Evolutionary conservation across 1,284 basidiomycete species (phyloP).

Genomic region (Acaromyces ingoldii): DNA sequence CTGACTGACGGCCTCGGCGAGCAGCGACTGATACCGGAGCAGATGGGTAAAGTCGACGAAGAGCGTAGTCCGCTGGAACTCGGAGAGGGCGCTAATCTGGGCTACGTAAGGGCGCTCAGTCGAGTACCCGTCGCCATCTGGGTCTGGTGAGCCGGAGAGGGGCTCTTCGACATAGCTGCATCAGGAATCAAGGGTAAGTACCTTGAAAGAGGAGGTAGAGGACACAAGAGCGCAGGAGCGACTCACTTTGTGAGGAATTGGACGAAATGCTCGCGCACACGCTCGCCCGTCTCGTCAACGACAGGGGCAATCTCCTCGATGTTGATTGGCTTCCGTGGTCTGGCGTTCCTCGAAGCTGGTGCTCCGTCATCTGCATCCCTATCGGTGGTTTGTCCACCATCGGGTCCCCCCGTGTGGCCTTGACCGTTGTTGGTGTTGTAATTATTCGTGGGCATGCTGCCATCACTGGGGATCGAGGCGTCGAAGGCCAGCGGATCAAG

Average conservation of each 20-base stretch:
- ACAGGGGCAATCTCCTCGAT: neutral
- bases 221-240: neutral
- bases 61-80: conserved; percentile 86
- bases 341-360: neutral
- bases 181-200: conserved; percentile 1
- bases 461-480: conserved; percentile 7
- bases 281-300: conserved; percentile 83
- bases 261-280: conserved; percentile 82
- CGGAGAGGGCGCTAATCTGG: conserved; percentile 86
- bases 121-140: conserved; percentile 51
- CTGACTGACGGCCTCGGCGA: conserved; percentile 83
- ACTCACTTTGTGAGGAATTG: conserved; percentile 81
- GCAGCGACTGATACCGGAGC: conserved; percentile 79
- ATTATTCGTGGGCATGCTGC: conserved; percentile 16
- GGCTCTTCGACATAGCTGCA: conserved; percentile 72
- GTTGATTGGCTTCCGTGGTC: neutral
- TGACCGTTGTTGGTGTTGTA: too few relatives aligned
- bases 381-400: neutral
- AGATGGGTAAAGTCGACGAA: conserved; percentile 94
- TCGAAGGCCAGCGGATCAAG: conserved; percentile 4
- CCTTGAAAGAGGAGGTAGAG: neutral
- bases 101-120: conserved; percentile 69
- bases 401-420: neutral
- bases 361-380: neutral
- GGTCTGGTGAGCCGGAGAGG: conserved; percentile 55